Evolutionary conservation across 176 grass and related monocot genomes (phyloP).

Genomic region (Oryza longistaminata): DNA sequence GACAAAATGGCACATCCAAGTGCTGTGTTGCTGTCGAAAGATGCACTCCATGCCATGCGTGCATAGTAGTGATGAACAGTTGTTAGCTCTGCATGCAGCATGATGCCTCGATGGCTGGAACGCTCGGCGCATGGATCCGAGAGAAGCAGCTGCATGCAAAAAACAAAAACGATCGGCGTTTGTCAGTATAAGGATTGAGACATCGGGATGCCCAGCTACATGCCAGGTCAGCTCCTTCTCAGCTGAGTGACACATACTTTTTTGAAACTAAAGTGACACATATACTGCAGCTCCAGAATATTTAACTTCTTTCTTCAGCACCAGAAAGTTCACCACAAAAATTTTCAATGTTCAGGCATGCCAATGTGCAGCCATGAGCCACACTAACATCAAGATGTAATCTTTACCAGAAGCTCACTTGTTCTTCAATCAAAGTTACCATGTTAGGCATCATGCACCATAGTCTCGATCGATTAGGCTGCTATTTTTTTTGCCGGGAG

Average conservation of each 20-base stretch:
- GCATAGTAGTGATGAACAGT: background rate
- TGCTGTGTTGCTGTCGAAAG: background rate
- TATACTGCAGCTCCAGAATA: background rate
- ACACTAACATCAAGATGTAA: background rate
- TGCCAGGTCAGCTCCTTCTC: conserved; percentile 17
- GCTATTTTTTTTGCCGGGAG: too few species aligned
- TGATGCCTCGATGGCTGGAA: conserved; percentile 5
- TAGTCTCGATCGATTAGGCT: background rate
- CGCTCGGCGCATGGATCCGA: background rate
- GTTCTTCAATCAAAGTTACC: background rate
- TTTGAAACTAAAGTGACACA: too few species aligned
- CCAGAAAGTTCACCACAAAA: background rate
- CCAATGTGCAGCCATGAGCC: background rate
- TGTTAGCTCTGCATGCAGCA: conserved; percentile 3
- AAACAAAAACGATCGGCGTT: conserved; percentile 13
- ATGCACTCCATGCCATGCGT: background rate
- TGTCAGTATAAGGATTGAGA: background rate
- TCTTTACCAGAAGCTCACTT: too few species aligned
- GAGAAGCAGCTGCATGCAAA: background rate
- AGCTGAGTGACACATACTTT: background rate
- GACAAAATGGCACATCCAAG: background rate
- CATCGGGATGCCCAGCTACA: background rate
- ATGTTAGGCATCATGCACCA: conserved; percentile 5
- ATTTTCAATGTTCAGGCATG: background rate
- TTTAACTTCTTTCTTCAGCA: background rate